Evolutionary conservation across 169 alveolate species (phyloP), one percentile per base, ranked within the genome.

Genomic region (Miamiensis avidus): DNA sequence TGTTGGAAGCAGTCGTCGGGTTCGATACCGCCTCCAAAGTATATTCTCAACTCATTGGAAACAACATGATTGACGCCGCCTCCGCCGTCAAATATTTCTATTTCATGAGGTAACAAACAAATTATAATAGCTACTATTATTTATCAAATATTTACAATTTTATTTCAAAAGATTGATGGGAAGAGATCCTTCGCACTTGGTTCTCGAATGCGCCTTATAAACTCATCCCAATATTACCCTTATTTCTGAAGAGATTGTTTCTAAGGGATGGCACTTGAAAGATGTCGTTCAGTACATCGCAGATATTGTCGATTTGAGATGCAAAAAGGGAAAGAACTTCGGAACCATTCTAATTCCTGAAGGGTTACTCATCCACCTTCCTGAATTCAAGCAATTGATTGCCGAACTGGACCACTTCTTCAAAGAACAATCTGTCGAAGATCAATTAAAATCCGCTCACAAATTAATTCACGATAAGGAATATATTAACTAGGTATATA

Each of bases 11-110:
- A 27, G 95, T 99, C 72, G 97, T 99, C 49, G 99, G 99, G 26
- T 99, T 98, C 91, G 99, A 99, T 91, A 94, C 99, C 78, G 99
- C 99, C 82, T 97, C 99, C 15, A 98, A 98, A 92, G 91, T 97
- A 25, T 98, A 99, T 89, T 98, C 99, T 76, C 95, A 99, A 33
- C 93, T 99, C 84, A 97, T 99, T 29, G 99, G 99, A 84, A 99
- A 99, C 93, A 99, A 98, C 32, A 96, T 98, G 82, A 98, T 99
- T 78, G 99, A 99, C 91, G 98, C 99, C 29, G 99, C 99, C 0
- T 96, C 99, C 31, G 98, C 99, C 97, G 99, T 99, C 25, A 99
- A 99, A 91, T 99, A 99, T 89, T 99, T 99, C 99, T 99, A 99
- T 84, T 49, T 49, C 20, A 49, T 49, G 69, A n/a, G n/a, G n/a